Base-by-base conservation (phyloP, 345 rosid genomes). In the Hibiscus mutabilis region DNA sequence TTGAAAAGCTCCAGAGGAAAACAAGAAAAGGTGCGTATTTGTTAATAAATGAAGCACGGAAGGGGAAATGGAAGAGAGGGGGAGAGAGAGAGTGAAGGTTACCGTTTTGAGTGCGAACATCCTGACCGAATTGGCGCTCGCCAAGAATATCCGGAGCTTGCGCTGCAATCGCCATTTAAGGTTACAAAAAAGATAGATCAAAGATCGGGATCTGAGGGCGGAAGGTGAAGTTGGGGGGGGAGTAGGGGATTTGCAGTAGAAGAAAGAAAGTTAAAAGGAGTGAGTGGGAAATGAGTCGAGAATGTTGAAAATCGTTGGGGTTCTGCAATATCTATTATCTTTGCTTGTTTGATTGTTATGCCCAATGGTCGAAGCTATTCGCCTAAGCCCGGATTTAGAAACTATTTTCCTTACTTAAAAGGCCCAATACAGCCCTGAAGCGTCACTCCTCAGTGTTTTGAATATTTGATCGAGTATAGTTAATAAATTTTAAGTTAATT, bases 81-180 rank as follows among this genome's bases (percentile, higher is more conserved):
- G n/a, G n/a, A n/a, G n/a, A 6, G 19, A 15, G 19, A 29, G 65
- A 73, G 25, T 40, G 65, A 29, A 57, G 68, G 25, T 47, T 83
- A 96, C 97, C 96, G 31, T 96, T 96, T 76, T 92, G 99, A 35
- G 96, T 89, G 51, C 97, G 99, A 68, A 95, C 99, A 81, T 92
- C 99, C 75, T 90, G 96, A 74, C 98, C 99, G 42, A 86, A 85
- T 63, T 90, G 98, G 27, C 98, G 92, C 1, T 92, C 99, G 24
- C 99, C 99, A 27, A 88, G 82, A 73, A 95, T 92, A 83, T 92
- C 99, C 8, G 74, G 93, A 75, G 91, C 87, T 42, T 85, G 89
- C 0, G 86, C 79, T 0, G 87, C 61, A 68, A 91, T 70, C 24
- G 91, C 84, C 98, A 94, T 87, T 51, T 74, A 19, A 35, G 60